phyloP scores from a whole-genome alignment of 148 eudicot species.

The Rhododendron kiyosumense region DNA sequence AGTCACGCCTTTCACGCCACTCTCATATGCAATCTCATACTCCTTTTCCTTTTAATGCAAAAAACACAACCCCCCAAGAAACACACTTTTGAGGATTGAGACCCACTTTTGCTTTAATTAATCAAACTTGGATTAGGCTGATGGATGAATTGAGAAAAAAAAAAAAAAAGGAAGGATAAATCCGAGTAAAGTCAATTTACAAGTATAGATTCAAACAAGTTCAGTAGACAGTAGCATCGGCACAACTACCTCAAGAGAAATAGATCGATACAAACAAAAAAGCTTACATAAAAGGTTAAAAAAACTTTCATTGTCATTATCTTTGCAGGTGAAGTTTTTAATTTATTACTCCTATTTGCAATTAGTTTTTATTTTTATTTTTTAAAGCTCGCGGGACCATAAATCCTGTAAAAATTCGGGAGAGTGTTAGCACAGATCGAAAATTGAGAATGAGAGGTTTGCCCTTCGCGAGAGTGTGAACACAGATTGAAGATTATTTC shows the following conservation, averaged over 20 bases:
- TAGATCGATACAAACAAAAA: not conserved
- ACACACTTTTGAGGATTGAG: not conserved
- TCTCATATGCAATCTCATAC: not conserved
- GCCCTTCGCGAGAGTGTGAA: no score
- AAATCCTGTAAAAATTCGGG: not conserved
- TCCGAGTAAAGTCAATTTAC: not conserved
- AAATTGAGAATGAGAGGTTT: no score
- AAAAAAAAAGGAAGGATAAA: not conserved
- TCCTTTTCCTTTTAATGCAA: not conserved
- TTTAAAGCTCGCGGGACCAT: not conserved
- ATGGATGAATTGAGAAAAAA: not conserved
- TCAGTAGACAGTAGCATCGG: not conserved
- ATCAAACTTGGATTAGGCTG: not conserved
- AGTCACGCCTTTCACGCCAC: slow-evolving; percentile 6
- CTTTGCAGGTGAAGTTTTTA: not conserved
- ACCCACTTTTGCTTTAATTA: not conserved
- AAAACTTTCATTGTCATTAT: not conserved
- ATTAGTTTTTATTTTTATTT: not conserved
- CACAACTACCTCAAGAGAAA: not conserved
- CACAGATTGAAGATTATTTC: no score
- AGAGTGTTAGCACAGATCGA: no score
- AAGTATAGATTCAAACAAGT: not conserved
- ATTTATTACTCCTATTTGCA: not conserved
- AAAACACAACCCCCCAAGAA: not conserved
- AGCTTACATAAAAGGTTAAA: not conserved